Evolutionary conservation across 768 basidiomycete species (phyloP), one percentile per base, ranked within the genome.

Genomic region (Mycena floridula): DNA sequence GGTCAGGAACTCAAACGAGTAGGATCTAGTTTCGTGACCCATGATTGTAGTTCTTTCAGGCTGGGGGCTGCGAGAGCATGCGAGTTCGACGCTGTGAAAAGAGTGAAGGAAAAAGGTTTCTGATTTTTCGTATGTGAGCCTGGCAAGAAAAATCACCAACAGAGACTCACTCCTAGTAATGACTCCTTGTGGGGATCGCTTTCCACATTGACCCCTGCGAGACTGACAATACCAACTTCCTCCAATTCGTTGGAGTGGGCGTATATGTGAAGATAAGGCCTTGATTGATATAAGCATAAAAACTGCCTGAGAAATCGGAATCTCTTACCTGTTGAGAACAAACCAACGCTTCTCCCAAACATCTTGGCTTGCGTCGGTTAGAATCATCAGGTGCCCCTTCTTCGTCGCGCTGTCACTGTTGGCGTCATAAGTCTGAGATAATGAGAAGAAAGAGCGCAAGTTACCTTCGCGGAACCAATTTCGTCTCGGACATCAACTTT

Each of bases 1-100:
- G n/a, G n/a, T 60, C 52, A 75, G 43, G 65, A 63, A 32, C 71
- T 68, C 51, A 79, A 65, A 56, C 85, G 77, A 55, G 86, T 89
- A 42, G 89, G 89, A 62, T 92, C 89, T 54, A 93, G 68, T 62
- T 88, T 90, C 48, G 74, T 69, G 54, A 78, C 83, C 93, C 93
- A 96, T 58, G 82, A 77, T 47, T 81, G 81, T 47, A 91, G 71
- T 56, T 96, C 93, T 67, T 89, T 94, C 46, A 71, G 64, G 55
- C 72, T 89, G 3, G 84, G 78, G 25, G 92, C 90, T 7, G 88
- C 84, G 8, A 96, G 73, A 27, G 89, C 89, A 66, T 93, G 85
- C 21, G 92, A 93, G 61, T 96, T 95, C 7, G 89, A 88, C 11
- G 89, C 74, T 2, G 93, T 93, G 64, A 94, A 95, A 25, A 96